Evolutionary conservation across 192 early-diverging fungal genomes (phyloP).

Genomic region (Blastocladiella britannica): DNA sequence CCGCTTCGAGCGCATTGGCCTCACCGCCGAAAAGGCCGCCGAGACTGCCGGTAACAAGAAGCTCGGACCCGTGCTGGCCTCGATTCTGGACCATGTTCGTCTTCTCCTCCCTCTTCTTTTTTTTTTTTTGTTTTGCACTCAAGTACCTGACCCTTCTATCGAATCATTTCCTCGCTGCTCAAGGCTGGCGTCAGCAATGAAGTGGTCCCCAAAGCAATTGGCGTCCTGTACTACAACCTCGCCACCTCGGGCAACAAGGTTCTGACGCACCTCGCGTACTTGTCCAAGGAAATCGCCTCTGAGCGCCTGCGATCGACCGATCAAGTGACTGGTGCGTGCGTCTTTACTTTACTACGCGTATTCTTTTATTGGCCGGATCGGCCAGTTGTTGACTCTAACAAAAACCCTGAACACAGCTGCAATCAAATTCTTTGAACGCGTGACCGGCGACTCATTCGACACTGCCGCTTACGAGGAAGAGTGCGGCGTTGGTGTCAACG

Average conservation of each 20-base stretch:
- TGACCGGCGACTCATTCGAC: slow-evolving; percentile 26
- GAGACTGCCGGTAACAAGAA: slow-evolving; percentile 95
- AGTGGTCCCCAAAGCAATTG: slow-evolving; percentile 23
- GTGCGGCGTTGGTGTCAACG: slow-evolving; percentile 83
- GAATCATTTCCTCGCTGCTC: no score
- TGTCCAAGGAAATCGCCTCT: slow-evolving; percentile 55
- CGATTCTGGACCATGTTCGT: background rate
- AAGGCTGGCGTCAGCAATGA: no score
- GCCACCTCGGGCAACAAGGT: slow-evolving; percentile 68
- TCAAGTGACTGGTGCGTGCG: slow-evolving; percentile 54
- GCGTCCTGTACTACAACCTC: slow-evolving; percentile 65
- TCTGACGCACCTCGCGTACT: slow-evolving; percentile 46
- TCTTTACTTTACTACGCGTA: background rate
- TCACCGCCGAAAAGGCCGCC: slow-evolving; percentile 76
- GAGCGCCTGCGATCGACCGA: slow-evolving; percentile 50
- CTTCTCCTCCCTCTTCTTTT: no score
- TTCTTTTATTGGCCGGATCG: slow-evolving; percentile 1
- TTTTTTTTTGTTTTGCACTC: no score
- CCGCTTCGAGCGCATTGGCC: slow-evolving; percentile 69
- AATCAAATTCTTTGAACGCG: slow-evolving; percentile 62
- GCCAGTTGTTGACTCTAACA: no score
- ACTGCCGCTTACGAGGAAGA: slow-evolving; percentile 55
- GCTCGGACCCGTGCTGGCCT: slow-evolving; percentile 51
- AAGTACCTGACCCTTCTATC: no score
- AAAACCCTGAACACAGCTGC: no score